phyloP scores from a whole-genome alignment of 352 stramenopile species.

The Thalassiosira mediterranea region DNA sequence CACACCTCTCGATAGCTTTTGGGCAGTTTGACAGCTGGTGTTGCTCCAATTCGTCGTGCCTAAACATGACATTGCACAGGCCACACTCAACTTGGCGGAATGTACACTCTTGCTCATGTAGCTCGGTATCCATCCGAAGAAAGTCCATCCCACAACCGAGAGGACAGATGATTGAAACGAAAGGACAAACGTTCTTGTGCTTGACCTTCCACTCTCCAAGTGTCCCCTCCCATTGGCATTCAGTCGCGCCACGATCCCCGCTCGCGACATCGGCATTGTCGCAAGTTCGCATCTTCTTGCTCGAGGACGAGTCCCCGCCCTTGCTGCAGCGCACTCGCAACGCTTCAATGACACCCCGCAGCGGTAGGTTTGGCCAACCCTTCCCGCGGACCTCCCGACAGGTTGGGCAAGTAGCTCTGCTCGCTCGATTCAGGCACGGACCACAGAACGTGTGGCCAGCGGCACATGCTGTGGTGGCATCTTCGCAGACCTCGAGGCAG shows the following conservation, averaged over 20 bases:
- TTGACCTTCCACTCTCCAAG: constrained; percentile 5
- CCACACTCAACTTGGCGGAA: constrained; percentile 2
- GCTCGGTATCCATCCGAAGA: constrained; percentile 11
- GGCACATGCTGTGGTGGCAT: constrained; percentile 11
- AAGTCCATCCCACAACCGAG: background rate
- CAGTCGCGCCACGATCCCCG: too few relatives aligned
- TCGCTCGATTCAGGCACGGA: constrained; percentile 6
- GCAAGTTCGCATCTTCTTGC: too few relatives aligned
- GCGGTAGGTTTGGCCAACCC: constrained; percentile 1
- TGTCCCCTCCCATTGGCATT: constrained; percentile 1
- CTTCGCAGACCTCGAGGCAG: constrained; percentile 10
- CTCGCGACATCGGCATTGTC: too few relatives aligned
- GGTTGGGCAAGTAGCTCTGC: too few relatives aligned
- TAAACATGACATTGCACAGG: background rate
- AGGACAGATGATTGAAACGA: constrained; percentile 1
- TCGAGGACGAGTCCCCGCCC: too few relatives aligned
- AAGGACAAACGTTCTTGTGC: constrained; percentile 14
- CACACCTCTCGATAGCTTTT: constrained; percentile 3
- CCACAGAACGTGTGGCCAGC: constrained; percentile 17
- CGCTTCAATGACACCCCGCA: constrained; percentile 4
- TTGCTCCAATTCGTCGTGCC: background rate
- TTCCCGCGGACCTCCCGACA: too few relatives aligned
- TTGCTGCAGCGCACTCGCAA: constrained; percentile 7
- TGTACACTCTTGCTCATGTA: background rate
- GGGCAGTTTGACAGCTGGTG: background rate